These are phyloP conservation scores for Aspergillus pseudoglaucus DNA, from an alignment of 2,329 filamentous ascomycete genomes.

Conservation along the genomic window DNA sequence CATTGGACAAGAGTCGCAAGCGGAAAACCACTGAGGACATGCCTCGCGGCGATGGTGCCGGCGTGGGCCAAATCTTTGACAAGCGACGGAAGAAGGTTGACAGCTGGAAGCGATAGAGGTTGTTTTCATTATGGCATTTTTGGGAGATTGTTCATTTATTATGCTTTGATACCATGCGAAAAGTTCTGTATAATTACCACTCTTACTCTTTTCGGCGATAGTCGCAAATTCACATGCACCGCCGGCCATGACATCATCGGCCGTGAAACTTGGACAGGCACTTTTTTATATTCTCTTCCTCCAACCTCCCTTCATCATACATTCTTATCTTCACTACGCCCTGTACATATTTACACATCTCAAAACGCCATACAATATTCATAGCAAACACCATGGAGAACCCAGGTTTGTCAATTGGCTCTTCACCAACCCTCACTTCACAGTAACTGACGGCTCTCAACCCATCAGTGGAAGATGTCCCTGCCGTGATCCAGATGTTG, in stretches of 20 bases:
- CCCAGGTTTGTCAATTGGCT: constrained; percentile 10
- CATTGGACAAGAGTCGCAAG: constrained; percentile 80
- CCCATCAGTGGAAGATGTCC: constrained; percentile 52
- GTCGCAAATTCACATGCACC: not conserved
- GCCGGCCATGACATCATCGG: not conserved
- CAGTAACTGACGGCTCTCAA: not conserved
- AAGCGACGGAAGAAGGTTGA: constrained; percentile 41
- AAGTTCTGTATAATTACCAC: not conserved
- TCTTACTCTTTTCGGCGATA: not conserved
- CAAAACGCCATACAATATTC: constrained; percentile 23
- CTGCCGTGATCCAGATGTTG: constrained; percentile 59
- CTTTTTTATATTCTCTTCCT: not conserved
- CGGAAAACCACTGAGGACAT: constrained; percentile 65
- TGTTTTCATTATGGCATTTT: no score
- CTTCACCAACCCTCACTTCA: not conserved
- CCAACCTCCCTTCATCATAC: not conserved
- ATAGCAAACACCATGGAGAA: constrained; percentile 18
- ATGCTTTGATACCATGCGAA: not conserved
- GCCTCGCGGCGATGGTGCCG: constrained; percentile 55
- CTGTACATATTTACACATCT: not conserved
- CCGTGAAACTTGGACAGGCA: not conserved
- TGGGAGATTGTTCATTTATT: not conserved
- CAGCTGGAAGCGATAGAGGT: constrained; percentile 30
- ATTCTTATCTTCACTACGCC: not conserved
- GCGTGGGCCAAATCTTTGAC: constrained; percentile 59